Evolutionary conservation across 441 rosid genomes (phyloP).

Genomic region (Kokia cookei): DNA sequence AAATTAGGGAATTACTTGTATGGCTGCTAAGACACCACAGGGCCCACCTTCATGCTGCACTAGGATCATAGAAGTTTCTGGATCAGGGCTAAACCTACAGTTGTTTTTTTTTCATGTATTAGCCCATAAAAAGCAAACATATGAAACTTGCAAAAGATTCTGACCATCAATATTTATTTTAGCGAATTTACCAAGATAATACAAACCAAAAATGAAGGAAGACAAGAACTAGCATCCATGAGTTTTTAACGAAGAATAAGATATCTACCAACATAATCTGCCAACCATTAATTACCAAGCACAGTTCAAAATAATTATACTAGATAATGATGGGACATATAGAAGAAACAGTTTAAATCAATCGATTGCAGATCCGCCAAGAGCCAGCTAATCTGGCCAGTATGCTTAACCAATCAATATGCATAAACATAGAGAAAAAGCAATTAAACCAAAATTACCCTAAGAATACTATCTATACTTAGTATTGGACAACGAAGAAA

Average conservation of each 20-base stretch:
- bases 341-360: background rate
- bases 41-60: constrained; percentile 99
- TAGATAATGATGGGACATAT: background rate
- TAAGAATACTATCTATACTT: background rate
- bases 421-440: background rate
- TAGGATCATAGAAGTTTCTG: constrained; percentile 91
- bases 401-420: background rate
- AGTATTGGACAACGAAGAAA: background rate
- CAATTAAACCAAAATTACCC: background rate
- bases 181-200: background rate
- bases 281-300: background rate
- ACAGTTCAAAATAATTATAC: background rate
- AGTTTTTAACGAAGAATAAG: background rate
- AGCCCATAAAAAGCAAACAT: constrained; percentile 21
- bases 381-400: background rate
- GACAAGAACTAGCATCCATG: background rate
- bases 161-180: background rate
- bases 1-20: constrained; percentile 64
- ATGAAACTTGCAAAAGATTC: background rate
- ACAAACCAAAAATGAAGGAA: background rate
- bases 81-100: constrained; percentile 92
- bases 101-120: constrained; percentile 22
- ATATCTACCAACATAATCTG: background rate
- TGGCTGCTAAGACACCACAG: constrained; percentile 95
- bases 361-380: background rate